Conservation (phyloP, 208 protist genomes). For the Acanthamoeba royreba region DNA sequence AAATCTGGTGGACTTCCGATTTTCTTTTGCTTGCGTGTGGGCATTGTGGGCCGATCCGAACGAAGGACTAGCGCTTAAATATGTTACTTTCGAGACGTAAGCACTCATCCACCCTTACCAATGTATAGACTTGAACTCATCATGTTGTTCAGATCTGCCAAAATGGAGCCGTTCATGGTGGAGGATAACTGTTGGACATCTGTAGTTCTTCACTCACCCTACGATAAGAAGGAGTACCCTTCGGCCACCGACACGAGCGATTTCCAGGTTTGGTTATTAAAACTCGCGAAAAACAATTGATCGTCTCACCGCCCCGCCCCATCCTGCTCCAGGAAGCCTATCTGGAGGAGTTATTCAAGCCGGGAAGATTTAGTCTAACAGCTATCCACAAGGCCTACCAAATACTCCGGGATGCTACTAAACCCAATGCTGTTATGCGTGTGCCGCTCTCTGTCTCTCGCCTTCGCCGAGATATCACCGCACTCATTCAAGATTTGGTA, state of each 20-base stretch:
- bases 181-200: conserved; percentile 46
- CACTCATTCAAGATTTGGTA: not conserved
- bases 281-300: not conserved
- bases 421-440: not conserved
- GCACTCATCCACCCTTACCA: not conserved
- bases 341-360: not conserved
- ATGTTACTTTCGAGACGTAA: conserved; percentile 45
- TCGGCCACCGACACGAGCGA: not conserved
- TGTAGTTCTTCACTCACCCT: not conserved
- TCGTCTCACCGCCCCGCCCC: not conserved
- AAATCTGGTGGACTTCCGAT: conserved; percentile 22
- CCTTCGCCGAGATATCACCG: not conserved
- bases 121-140: too few relatives aligned
- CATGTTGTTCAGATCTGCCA: not conserved
- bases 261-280: too few relatives aligned
- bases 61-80: conserved; percentile 34
- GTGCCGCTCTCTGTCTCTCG: not conserved
- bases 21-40: conserved; percentile 22
- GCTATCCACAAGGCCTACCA: conserved; percentile 18
- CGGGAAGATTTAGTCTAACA: not conserved
- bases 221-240: not conserved
- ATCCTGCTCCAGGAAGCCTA: not conserved
- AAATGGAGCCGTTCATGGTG: conserved; percentile 28
- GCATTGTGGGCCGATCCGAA: conserved; percentile 25
- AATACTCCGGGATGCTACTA: not conserved